Conservation (phyloP, 805 yeast genomes). For the Pichia cephalocereana region DNA sequence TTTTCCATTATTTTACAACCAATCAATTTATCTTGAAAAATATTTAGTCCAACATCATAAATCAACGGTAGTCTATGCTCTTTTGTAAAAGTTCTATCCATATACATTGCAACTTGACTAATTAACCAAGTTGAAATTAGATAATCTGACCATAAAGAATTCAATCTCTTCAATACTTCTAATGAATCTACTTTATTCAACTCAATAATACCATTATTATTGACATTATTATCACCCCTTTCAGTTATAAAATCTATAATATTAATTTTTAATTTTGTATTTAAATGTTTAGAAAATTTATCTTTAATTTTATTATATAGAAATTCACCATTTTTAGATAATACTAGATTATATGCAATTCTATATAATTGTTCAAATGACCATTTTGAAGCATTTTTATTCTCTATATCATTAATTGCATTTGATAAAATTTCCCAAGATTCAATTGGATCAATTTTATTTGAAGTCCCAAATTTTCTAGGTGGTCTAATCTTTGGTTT, state of each 20-base stretch:
- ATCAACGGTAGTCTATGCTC: slow-evolving; percentile 53
- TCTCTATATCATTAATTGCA: slow-evolving; percentile 66
- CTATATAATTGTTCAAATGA: slow-evolving; percentile 80
- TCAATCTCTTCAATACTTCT: slow-evolving; percentile 26
- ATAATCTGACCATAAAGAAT: slow-evolving; percentile 61
- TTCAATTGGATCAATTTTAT: slow-evolving; percentile 43
- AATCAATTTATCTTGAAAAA: slow-evolving; percentile 56
- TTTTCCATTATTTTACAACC: slow-evolving; percentile 28
- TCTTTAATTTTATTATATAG: slow-evolving; percentile 52
- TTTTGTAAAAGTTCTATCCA: slow-evolving; percentile 77
- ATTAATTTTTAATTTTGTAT: slow-evolving; percentile 20
- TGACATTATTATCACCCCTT: background rate
- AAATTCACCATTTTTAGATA: slow-evolving; percentile 57
- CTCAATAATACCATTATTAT: background rate
- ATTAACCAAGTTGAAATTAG: slow-evolving; percentile 64
- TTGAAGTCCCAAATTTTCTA: slow-evolving; percentile 30
- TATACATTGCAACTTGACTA: slow-evolving; percentile 76
- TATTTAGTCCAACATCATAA: slow-evolving; percentile 63
- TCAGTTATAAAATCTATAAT: background rate
- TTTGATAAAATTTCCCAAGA: slow-evolving; percentile 57
- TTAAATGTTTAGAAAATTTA: slow-evolving; percentile 40
- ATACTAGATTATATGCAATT: slow-evolving; percentile 66
- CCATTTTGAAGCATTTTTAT: slow-evolving; percentile 59
- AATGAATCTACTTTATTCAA: slow-evolving; percentile 5
- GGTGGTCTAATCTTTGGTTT: slow-evolving; percentile 63